These are phyloP conservation scores for Kwoniella heveanensis DNA, from an alignment of 768 basidiomycete genomes.

Conservation along the genomic window DNA sequence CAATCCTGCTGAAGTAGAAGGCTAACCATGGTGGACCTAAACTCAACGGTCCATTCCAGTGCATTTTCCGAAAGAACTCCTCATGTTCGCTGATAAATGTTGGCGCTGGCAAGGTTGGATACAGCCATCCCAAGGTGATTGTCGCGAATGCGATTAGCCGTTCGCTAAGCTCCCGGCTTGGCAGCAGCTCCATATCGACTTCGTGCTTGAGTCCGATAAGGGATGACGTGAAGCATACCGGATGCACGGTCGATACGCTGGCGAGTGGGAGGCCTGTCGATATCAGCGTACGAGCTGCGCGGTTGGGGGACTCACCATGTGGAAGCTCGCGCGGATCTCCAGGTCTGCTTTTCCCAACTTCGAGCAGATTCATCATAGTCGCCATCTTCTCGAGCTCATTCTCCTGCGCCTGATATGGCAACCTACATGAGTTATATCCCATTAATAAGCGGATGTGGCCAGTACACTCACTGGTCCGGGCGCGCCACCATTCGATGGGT, in stretches of 20 bases:
- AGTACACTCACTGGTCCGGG: background rate
- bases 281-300: background rate
- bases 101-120: background rate
- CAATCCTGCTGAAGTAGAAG: background rate
- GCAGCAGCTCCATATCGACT: background rate
- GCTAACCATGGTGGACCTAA: background rate
- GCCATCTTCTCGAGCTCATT: background rate
- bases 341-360: background rate
- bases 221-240: background rate
- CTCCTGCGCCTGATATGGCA: background rate
- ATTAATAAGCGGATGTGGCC: background rate
- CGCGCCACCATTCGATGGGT: background rate
- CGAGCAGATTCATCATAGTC: background rate
- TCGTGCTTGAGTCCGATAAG: background rate
- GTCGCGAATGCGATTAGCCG: background rate
- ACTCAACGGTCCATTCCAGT: background rate
- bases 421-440: background rate
- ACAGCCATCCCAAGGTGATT: background rate
- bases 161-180: background rate
- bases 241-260: background rate
- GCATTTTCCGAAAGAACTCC: background rate
- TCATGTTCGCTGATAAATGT: background rate
- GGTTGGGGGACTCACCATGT: background rate
- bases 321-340: constrained; percentile 1
- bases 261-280: background rate